A percentile compares a stretch with the other conserved stretches of the same genome.
These are phyloP conservation scores for Sporothrix brasiliensis DNA, from an alignment of 2,329 filamentous ascomycete genomes.

Conservation along the genomic window DNA sequence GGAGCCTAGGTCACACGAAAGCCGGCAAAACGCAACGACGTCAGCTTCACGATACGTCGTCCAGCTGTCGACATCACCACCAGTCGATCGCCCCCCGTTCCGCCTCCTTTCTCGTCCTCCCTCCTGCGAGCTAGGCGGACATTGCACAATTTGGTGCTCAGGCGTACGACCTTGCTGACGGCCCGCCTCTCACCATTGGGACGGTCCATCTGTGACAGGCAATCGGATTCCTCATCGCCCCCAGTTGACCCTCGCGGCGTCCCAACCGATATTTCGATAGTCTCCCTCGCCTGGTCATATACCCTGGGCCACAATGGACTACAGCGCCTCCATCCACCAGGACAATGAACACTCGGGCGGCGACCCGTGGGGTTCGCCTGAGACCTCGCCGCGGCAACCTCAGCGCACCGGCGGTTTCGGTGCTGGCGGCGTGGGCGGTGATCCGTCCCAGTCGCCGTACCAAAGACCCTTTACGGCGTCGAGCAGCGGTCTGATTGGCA, in stretches of 20 bases:
- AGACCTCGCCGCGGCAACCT: slow-evolving; percentile 52
- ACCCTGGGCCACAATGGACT: slow-evolving; percentile 54
- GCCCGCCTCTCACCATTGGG: slow-evolving; percentile 2
- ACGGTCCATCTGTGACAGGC: background rate
- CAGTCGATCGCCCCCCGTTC: no score
- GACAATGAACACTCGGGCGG: slow-evolving; percentile 57
- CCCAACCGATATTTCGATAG: background rate
- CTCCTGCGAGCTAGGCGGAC: background rate
- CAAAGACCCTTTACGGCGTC: slow-evolving; percentile 43
- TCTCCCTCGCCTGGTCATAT: background rate
- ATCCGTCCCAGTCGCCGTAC: slow-evolving; percentile 50
- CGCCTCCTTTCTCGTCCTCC: background rate
- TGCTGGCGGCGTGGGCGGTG: slow-evolving; percentile 47
- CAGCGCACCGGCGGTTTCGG: slow-evolving; percentile 49
- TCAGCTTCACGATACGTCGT: slow-evolving; percentile 19
- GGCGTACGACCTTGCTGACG: background rate
- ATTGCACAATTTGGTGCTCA: background rate
- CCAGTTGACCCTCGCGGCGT: background rate
- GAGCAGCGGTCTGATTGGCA: slow-evolving; percentile 49
- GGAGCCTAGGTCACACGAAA: slow-evolving; percentile 22
- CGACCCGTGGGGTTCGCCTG: slow-evolving; percentile 62
- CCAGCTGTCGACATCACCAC: slow-evolving; percentile 2
- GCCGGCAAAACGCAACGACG: slow-evolving; percentile 18
- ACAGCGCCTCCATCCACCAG: slow-evolving; percentile 57
- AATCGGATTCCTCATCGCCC: slow-evolving; percentile 14